Conservation (phyloP, 768 basidiomycete species). For the Lactifluus subvellereus region DNA sequence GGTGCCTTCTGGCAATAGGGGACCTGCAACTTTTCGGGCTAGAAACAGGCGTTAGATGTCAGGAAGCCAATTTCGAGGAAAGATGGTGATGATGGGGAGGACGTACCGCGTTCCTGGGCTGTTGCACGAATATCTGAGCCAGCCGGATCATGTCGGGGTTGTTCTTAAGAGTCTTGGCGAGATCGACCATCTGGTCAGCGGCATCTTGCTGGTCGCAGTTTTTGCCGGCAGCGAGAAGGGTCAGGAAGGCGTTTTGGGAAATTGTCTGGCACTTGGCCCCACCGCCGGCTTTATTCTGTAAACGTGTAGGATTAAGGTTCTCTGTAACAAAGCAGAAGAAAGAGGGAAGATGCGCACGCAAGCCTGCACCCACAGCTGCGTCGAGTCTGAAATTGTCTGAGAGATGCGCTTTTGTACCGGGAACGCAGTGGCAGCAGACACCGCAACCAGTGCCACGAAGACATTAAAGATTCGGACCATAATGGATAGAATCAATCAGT, state of each 20-base stretch:
- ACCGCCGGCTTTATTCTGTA: slow-evolving; percentile 51
- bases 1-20: slow-evolving; percentile 50
- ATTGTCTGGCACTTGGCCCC: slow-evolving; percentile 49
- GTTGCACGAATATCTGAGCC: slow-evolving; percentile 50
- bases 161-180: slow-evolving; percentile 42
- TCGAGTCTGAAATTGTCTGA: slow-evolving; percentile 44
- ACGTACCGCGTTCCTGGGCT: slow-evolving; percentile 49
- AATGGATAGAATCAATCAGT: not conserved
- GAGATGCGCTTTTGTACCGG: slow-evolving; percentile 42
- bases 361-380: slow-evolving; percentile 45
- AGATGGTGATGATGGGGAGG: not conserved
- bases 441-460: slow-evolving; percentile 4
- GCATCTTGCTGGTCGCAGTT: slow-evolving; percentile 42
- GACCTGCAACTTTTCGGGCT: slow-evolving; percentile 41
- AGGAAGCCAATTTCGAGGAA: not conserved
- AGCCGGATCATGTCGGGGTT: slow-evolving; percentile 42
- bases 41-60: not conserved
- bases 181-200: slow-evolving; percentile 45
- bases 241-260: slow-evolving; percentile 48
- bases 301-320: not conserved
- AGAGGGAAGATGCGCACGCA: slow-evolving; percentile 37
- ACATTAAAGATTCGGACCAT: slow-evolving; percentile 10
- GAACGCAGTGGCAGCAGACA: slow-evolving; percentile 23
- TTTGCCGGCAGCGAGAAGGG: slow-evolving; percentile 47
- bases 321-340: not conserved